Conservation (phyloP, 2,329 filamentous ascomycete species). For the Aspergillus sp. region DNA sequence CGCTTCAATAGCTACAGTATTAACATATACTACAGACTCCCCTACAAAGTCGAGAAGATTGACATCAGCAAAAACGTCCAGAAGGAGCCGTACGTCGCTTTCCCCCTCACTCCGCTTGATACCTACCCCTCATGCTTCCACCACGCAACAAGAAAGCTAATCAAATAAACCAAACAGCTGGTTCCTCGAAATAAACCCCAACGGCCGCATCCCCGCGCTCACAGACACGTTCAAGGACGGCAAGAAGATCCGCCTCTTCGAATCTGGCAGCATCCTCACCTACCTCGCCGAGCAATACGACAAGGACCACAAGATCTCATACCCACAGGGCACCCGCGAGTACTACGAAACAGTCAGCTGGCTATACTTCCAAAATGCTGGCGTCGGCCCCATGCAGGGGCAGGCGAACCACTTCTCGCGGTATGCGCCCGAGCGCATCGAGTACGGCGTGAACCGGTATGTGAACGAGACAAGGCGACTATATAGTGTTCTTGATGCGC, state of each 20-base stretch:
- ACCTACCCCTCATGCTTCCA: not conserved
- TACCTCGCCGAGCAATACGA: slow-evolving; percentile 84
- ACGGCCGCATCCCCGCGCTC: slow-evolving; percentile 84
- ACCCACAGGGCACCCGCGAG: slow-evolving; percentile 69
- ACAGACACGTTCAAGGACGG: slow-evolving; percentile 78
- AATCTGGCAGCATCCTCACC: slow-evolving; percentile 79
- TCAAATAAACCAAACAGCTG: slow-evolving; percentile 49
- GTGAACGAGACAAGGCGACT: slow-evolving; percentile 79
- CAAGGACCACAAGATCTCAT: slow-evolving; percentile 77
- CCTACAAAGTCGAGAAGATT: slow-evolving; percentile 74
- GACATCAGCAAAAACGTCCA: slow-evolving; percentile 74
- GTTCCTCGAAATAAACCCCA: slow-evolving; percentile 91
- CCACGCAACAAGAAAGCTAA: not conserved
- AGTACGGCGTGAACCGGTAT: slow-evolving; percentile 81
- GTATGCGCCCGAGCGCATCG: slow-evolving; percentile 79
- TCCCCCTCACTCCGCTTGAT: not conserved
- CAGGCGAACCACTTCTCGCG: slow-evolving; percentile 82
- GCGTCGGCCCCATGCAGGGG: slow-evolving; percentile 79
- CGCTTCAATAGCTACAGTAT: not conserved
- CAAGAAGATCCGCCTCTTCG: slow-evolving; percentile 72
- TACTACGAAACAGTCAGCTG: slow-evolving; percentile 79
- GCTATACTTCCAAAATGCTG: slow-evolving; percentile 76
- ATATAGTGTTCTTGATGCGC: slow-evolving; percentile 73
- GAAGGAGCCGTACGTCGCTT: slow-evolving; percentile 58
- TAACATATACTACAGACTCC: slow-evolving; percentile 47